Evolutionary conservation across 805 yeast genomes (phyloP).

Genomic region (Kodamaea lidongshanica): DNA sequence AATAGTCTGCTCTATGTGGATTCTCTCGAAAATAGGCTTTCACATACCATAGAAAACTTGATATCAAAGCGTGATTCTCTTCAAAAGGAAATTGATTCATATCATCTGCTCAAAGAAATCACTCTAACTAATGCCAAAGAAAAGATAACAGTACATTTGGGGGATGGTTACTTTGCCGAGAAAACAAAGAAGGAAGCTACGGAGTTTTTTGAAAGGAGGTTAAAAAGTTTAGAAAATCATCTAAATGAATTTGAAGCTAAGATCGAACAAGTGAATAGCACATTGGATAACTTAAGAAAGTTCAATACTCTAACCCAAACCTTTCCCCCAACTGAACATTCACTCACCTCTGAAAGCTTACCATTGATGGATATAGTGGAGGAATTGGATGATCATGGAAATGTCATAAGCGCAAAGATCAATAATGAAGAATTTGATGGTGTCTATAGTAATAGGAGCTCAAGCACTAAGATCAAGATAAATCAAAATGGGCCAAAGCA

Average conservation of each 20-base stretch:
- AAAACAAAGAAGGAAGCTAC: slow-evolving; percentile 24
- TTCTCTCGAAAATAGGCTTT: too few relatives aligned
- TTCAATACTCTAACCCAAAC: slow-evolving; percentile 12
- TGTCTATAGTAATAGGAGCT: too few relatives aligned
- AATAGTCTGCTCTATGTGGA: too few relatives aligned
- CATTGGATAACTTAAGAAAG: slow-evolving; percentile 12
- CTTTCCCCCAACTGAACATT: slow-evolving; percentile 29
- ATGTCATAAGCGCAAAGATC: slow-evolving; percentile 39
- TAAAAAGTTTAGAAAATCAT: slow-evolving; percentile 28
- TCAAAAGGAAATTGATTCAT: too few relatives aligned
- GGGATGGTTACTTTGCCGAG: slow-evolving; percentile 38
- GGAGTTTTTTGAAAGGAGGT: slow-evolving; percentile 20
- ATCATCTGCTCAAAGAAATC: too few relatives aligned
- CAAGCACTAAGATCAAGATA: too few relatives aligned
- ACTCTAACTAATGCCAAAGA: slow-evolving; percentile 2
- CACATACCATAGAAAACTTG: too few relatives aligned
- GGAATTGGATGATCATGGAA: slow-evolving; percentile 72
- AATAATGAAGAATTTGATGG: slow-evolving; percentile 15
- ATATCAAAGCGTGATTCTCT: too few relatives aligned
- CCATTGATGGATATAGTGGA: slow-evolving; percentile 82
- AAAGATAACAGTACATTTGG: slow-evolving; percentile 26
- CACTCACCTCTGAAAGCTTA: slow-evolving; percentile 46
- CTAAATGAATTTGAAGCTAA: slow-evolving; percentile 34
- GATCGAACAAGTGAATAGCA: slow-evolving; percentile 33
- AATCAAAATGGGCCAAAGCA: too few relatives aligned